phyloP scores from a whole-genome alignment of 2,329 filamentous ascomycete species.

The Amylocarpus encephaloides region DNA sequence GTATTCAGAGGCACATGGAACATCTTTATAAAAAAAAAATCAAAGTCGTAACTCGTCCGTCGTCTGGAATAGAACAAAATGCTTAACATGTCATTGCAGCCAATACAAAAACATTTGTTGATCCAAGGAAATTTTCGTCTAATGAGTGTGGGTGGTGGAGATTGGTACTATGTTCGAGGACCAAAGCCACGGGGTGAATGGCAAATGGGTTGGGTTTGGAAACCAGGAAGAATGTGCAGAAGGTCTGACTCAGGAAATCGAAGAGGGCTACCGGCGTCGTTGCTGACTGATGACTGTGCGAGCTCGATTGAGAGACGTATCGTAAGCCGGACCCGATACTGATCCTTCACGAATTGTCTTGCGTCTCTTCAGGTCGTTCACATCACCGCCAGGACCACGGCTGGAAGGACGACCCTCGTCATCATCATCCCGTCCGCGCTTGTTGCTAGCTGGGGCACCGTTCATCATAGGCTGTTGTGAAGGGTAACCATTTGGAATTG shows the following conservation, averaged over 20 bases:
- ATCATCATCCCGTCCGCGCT: constrained; percentile 41
- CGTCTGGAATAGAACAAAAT: constrained; percentile 34
- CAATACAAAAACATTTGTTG: constrained; percentile 35
- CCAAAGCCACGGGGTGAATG: constrained; percentile 17
- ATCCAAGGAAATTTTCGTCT: constrained; percentile 24
- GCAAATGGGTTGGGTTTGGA: constrained; percentile 13
- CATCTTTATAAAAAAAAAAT: constrained; percentile 33
- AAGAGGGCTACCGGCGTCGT: constrained; percentile 23
- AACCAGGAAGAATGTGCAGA: constrained; percentile 25
- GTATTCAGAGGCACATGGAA: constrained; percentile 35
- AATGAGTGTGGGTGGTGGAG: constrained; percentile 29
- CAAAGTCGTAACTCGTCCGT: constrained; percentile 37
- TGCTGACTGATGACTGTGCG: constrained; percentile 39
- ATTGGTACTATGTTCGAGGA: constrained; percentile 27
- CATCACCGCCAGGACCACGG: constrained; percentile 44
- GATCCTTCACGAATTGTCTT: constrained; percentile 65
- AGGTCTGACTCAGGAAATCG: constrained; percentile 11
- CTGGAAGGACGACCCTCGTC: constrained; percentile 53
- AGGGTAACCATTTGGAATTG: constrained; percentile 57
- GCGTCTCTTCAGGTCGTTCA: constrained; percentile 66
- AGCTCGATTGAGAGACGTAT: constrained; percentile 41
- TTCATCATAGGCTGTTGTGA: constrained; percentile 60
- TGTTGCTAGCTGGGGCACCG: constrained; percentile 42
- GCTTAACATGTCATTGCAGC: constrained; percentile 32
- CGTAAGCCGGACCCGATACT: constrained; percentile 45